Base-by-base conservation (phyloP, 78 protist species). In the Dictyostelium citrinum region DNA sequence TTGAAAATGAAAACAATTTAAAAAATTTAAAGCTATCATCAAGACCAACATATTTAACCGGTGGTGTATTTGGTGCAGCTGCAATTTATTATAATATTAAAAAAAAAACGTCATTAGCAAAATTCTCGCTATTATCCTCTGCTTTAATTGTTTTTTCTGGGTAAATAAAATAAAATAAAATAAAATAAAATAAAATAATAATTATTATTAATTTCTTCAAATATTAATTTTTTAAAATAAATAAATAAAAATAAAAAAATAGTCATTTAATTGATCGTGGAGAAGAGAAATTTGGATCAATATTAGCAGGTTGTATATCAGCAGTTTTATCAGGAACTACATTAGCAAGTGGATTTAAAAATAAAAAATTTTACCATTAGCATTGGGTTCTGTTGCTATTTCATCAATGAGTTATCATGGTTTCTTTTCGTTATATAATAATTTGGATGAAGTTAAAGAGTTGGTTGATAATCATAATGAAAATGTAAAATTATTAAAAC, bases 371-470 rank as follows among this genome's bases (percentile, higher is more conserved):
- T 77, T 77, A 31, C 85, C 93, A 61, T 55, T 88, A 17, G 24
- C 71, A 11, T 46, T 88, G 6, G 85, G 93, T 1, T 64, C 93
- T 22, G 14, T 78, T 1, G 71, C 85, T 16, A 8, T 88, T 24
- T 7, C 68, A n/a, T 78, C 86, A 27, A 76, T 78, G 82, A 70
- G 84, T 49, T 88, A 88, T 78, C 93, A 88, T 78, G 84, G 76
- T 12, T 88, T 88, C 81, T 88, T 78, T 79, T 49, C 79, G 31
- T 24, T 78, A 46, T 88, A 88, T 68, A 88, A 88, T 61, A 46
- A 22, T 64, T n/a, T 86, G 2, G 67, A 60, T 58, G 33, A 74
- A 35, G 92, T 75, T 17, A 77, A 67, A 76, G 37, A 41, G 4
- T 0, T 61, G n/a, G 45, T 85, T 29, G 90, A 83, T 33, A 58